phyloP scores from a whole-genome alignment of 352 stramenopile species.

The Pythium dissotocum region DNA sequence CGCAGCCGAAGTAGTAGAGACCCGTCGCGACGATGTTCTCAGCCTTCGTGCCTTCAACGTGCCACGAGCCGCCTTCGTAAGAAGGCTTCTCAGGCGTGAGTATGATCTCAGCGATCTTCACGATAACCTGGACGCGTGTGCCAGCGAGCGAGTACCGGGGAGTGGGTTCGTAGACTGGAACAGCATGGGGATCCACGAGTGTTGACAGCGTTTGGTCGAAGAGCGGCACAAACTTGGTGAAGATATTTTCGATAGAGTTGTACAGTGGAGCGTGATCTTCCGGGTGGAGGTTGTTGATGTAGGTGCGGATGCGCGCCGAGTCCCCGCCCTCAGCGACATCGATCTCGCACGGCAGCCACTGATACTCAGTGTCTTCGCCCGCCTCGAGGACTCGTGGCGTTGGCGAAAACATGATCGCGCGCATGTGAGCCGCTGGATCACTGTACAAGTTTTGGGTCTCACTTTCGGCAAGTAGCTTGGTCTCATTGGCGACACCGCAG shows the following conservation, averaged over 20 bases:
- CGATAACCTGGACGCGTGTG: conserved; percentile 32
- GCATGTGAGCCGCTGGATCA: conserved; percentile 35
- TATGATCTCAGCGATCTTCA: conserved; percentile 36
- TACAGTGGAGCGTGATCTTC: conserved; percentile 26
- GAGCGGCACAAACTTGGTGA: conserved; percentile 34
- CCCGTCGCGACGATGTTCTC: conserved; percentile 39
- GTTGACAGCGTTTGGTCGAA: conserved; percentile 31
- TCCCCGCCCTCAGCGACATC: conserved; percentile 19
- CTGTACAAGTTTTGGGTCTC: not conserved
- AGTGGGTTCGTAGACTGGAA: conserved; percentile 17
- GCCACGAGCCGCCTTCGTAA: conserved; percentile 34
- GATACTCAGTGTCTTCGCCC: no score
- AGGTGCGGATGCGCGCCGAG: conserved; percentile 23
- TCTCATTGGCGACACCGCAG: conserved; percentile 36
- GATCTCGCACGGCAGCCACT: conserved; percentile 37
- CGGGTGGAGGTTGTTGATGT: conserved; percentile 47
- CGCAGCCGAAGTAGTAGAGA: conserved; percentile 38
- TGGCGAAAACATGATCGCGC: conserved; percentile 28
- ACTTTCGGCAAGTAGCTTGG: conserved; percentile 1
- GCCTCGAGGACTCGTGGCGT: no score
- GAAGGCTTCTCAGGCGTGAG: conserved; percentile 37
- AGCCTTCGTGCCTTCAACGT: conserved; percentile 33
- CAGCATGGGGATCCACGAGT: not conserved
- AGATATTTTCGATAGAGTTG: conserved; percentile 25
- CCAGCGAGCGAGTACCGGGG: conserved; percentile 2